phyloP scores from a whole-genome alignment of 192 early-diverging fungal genomes.

The Entomortierella lignicola region DNA sequence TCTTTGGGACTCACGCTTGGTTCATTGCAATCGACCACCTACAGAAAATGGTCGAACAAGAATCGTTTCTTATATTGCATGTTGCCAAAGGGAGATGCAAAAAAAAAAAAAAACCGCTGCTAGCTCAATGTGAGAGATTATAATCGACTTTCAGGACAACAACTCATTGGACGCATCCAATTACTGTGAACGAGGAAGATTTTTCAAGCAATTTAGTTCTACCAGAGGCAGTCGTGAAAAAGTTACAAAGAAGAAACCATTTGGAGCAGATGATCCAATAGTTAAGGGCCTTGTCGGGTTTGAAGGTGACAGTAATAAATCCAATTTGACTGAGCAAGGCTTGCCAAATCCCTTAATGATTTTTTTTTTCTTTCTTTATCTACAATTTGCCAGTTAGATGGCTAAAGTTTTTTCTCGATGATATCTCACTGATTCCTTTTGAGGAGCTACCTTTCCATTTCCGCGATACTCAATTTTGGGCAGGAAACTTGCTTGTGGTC shows the following conservation, averaged over 20 bases:
- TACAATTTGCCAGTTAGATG: too few species aligned
- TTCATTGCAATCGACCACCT: constrained; percentile 35
- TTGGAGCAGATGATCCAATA: constrained; percentile 14
- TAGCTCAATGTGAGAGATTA: constrained; percentile 8
- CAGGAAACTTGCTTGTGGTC: neutral
- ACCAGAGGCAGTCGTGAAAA: constrained; percentile 10
- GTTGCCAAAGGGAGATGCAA: constrained; percentile 16
- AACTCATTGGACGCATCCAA: constrained; percentile 28
- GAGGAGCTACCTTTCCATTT: neutral
- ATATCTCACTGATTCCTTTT: neutral
- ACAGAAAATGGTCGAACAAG: constrained; percentile 15
- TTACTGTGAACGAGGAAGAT: constrained; percentile 14
- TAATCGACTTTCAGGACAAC: constrained; percentile 20
- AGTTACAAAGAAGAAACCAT: constrained; percentile 2
- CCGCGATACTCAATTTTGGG: neutral
- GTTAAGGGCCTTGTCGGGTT: constrained; percentile 27
- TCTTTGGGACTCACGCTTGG: constrained; percentile 33
- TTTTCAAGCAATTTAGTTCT: constrained; percentile 1
- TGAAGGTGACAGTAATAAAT: neutral
- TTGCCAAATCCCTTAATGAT: too few species aligned
- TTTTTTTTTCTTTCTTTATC: too few species aligned
- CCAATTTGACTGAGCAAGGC: too few species aligned
- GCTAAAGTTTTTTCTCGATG: neutral
- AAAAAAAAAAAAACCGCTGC: neutral
- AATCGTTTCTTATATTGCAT: constrained; percentile 31